A percentile compares a stretch with the other conserved stretches of the same genome.
phyloP scores from a whole-genome alignment of 1,139 yeast genomes.

The Yamadazyma diddensiae region DNA sequence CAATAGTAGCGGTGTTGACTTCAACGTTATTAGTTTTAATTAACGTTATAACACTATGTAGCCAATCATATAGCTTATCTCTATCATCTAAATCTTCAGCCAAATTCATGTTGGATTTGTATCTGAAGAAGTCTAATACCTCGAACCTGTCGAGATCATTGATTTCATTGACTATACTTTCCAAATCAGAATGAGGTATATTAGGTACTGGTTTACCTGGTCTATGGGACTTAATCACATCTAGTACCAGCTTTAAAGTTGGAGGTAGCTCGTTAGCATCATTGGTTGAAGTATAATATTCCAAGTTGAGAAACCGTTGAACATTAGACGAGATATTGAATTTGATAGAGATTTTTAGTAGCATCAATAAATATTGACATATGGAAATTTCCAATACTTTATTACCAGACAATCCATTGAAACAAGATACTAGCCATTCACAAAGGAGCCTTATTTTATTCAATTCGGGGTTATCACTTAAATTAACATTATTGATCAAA shows the following conservation, averaged over 20 bases:
- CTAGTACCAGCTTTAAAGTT: too few species aligned
- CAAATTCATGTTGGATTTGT: constrained; percentile 1
- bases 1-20: constrained; percentile 30
- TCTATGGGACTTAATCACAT: too few species aligned
- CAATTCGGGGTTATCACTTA: constrained; percentile 28
- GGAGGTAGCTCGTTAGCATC: too few species aligned
- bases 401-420: constrained; percentile 8
- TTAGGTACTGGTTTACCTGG: not conserved
- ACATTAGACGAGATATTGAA: constrained; percentile 11
- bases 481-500: constrained; percentile 26
- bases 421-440: constrained; percentile 28
- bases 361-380: constrained; percentile 22
- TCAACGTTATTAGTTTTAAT: constrained; percentile 6
- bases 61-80: constrained; percentile 19
- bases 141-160: not conserved
- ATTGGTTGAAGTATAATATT: constrained; percentile 2
- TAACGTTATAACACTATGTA: constrained; percentile 16
- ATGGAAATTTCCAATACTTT: constrained; percentile 18
- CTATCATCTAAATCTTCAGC: constrained; percentile 1
- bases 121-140: constrained; percentile 7
- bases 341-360: constrained; percentile 20
- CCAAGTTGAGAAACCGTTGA: constrained; percentile 9
- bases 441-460: constrained; percentile 25
- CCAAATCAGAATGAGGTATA: not conserved
- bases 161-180: constrained; percentile 3